A percentile compares a stretch with the other conserved stretches of the same genome.
Conservation (phyloP, 2,329 filamentous ascomycete genomes). For the Sarocladiaceae sp. region DNA sequence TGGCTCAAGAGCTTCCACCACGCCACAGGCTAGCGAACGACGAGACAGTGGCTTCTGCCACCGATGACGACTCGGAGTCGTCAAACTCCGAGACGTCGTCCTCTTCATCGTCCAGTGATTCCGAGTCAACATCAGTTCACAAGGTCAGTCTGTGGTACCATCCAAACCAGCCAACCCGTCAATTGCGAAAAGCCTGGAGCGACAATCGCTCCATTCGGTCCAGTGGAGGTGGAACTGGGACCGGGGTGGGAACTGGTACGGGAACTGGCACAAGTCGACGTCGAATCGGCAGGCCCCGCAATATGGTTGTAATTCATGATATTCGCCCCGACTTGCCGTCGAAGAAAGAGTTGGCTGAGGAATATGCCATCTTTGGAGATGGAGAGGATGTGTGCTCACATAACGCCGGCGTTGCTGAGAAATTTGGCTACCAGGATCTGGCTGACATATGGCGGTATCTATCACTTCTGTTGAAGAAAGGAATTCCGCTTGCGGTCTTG, state of each 20-base stretch:
- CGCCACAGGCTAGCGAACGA: constrained; percentile 40
- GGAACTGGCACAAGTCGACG: constrained; percentile 47
- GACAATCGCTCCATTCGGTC: constrained; percentile 51
- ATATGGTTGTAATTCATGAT: constrained; percentile 68
- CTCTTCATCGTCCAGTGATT: constrained; percentile 50
- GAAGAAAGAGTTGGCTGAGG: constrained; percentile 66
- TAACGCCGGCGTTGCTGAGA: constrained; percentile 72
- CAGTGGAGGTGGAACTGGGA: constrained; percentile 55
- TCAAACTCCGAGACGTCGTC: constrained; percentile 41
- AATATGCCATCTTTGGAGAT: constrained; percentile 80
- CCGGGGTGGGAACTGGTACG: constrained; percentile 40
- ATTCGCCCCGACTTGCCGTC: constrained; percentile 68
- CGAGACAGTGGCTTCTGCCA: constrained; percentile 36
- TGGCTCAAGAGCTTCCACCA: constrained; percentile 44
- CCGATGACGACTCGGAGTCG: constrained; percentile 44
- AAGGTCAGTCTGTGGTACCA: constrained; percentile 50
- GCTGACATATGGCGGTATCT: constrained; percentile 80
- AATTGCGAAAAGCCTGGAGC: constrained; percentile 49
- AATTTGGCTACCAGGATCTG: constrained; percentile 63
- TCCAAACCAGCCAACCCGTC: constrained; percentile 42
- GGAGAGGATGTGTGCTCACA: constrained; percentile 75
- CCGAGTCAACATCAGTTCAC: constrained; percentile 57
- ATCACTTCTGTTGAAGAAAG: constrained; percentile 68
- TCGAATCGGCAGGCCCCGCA: constrained; percentile 48
- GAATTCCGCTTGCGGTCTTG: constrained; percentile 64